Conservation (phyloP, 108 stramenopile genomes). For the Chaetoceros tenuissimus region DNA sequence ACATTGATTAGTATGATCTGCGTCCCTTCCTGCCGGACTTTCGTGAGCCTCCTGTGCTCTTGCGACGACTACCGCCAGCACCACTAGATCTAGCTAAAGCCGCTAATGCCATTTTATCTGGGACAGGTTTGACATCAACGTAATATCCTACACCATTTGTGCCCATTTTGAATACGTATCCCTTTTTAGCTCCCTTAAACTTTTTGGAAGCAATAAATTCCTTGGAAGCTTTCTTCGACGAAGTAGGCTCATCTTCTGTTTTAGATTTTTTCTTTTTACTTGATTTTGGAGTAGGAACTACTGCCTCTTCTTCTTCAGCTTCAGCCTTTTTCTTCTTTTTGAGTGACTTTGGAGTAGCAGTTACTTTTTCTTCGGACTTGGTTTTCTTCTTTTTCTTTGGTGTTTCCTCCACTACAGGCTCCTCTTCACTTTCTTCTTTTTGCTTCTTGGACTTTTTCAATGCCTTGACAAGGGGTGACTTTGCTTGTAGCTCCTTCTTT, state of each 20-base stretch:
- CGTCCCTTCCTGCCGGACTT: neutral
- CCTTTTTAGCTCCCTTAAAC: constrained; percentile 62
- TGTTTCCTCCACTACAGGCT: constrained; percentile 3
- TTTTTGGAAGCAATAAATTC: constrained; percentile 57
- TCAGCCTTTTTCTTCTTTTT: constrained; percentile 12
- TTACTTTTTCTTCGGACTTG: constrained; percentile 10
- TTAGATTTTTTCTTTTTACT: constrained; percentile 12
- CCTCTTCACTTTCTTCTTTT: constrained; percentile 7
- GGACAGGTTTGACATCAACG: constrained; percentile 51
- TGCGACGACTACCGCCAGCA: neutral
- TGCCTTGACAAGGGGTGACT: constrained; percentile 8
- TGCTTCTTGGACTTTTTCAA: constrained; percentile 8
- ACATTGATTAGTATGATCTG: too few species aligned
- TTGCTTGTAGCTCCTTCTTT: neutral
- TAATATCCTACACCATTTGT: constrained; percentile 74
- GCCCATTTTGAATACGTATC: constrained; percentile 65
- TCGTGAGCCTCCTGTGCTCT: neutral
- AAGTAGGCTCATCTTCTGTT: constrained; percentile 8
- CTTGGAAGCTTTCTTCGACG: constrained; percentile 7
- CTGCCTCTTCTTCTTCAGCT: constrained; percentile 1
- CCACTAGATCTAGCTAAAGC: constrained; percentile 27
- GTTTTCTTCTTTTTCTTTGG: constrained; percentile 2
- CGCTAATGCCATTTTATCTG: constrained; percentile 46
- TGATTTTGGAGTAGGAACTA: constrained; percentile 3
- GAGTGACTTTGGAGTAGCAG: constrained; percentile 13